These are phyloP conservation scores for Backusella macrospora DNA, from an alignment of 192 early-diverging fungal genomes.

Conservation along the genomic window DNA sequence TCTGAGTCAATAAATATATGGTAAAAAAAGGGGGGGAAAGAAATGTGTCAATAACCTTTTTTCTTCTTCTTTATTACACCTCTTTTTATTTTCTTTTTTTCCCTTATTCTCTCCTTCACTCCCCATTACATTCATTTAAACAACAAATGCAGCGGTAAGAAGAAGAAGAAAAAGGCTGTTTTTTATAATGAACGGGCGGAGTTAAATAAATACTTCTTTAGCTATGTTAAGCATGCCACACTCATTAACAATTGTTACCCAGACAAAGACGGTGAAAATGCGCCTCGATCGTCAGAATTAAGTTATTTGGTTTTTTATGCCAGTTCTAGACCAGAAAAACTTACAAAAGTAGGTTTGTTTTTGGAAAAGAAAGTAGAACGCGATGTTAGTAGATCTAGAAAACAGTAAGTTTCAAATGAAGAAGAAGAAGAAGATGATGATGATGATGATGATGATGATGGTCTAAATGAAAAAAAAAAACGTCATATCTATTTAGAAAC, in stretches of 20 bases:
- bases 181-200: neutral
- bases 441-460: slow-evolving; percentile 4
- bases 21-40: neutral
- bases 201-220: slow-evolving; percentile 24
- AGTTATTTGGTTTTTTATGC: slow-evolving; percentile 90
- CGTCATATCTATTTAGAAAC: slow-evolving; percentile 46
- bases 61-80: neutral
- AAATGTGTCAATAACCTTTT: neutral
- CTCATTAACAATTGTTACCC: slow-evolving; percentile 80
- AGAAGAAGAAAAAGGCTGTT: neutral
- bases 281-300: slow-evolving; percentile 78
- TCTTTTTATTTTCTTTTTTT: neutral
- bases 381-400: slow-evolving; percentile 64
- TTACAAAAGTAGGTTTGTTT: slow-evolving; percentile 86
- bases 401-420: slow-evolving; percentile 53
- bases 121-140: neutral
- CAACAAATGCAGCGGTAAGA: slow-evolving; percentile 1
- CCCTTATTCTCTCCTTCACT: neutral
- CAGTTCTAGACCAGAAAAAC: slow-evolving; percentile 83
- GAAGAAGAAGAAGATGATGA: neutral
- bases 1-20: slow-evolving; percentile 8
- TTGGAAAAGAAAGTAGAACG: slow-evolving; percentile 70
- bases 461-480: neutral
- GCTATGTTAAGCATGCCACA: slow-evolving; percentile 77
- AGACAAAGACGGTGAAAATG: slow-evolving; percentile 63